Conservation (phyloP, 768 basidiomycete genomes). For the Termitomyces sp. region DNA sequence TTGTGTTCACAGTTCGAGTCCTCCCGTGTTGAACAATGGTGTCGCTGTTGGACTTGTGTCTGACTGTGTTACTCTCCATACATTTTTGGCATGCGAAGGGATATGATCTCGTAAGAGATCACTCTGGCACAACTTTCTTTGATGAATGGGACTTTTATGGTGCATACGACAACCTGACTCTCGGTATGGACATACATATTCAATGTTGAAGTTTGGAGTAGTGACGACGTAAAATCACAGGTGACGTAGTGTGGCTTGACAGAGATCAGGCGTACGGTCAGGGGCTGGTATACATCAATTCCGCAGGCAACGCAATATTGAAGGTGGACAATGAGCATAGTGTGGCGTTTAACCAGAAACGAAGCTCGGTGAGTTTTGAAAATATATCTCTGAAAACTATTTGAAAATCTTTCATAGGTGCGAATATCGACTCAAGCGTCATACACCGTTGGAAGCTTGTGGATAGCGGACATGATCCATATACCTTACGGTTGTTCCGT, state of each 20-base stretch:
- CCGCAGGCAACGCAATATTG: constrained; percentile 59
- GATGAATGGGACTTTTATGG: constrained; percentile 51
- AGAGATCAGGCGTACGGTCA: constrained; percentile 38
- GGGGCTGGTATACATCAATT: constrained; percentile 54
- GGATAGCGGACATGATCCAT: constrained; percentile 40
- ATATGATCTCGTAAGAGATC: constrained; percentile 29
- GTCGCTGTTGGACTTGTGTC: not conserved
- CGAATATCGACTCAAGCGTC: constrained; percentile 37
- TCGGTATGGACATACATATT: constrained; percentile 19
- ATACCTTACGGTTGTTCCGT: constrained; percentile 50
- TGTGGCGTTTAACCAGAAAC: constrained; percentile 42
- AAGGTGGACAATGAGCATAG: constrained; percentile 68
- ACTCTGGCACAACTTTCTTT: constrained; percentile 48
- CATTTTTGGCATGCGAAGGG: not conserved
- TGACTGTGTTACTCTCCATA: constrained; percentile 2
- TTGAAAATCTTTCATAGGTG: constrained; percentile 23
- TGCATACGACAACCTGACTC: constrained; percentile 40
- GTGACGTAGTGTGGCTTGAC: constrained; percentile 59
- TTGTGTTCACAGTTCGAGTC: not conserved
- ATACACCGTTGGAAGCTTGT: constrained; percentile 37
- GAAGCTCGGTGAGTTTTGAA: constrained; percentile 48
- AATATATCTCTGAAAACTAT: not conserved
- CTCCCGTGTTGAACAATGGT: not conserved
- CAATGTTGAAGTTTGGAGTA: not conserved
- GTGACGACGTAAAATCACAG: constrained; percentile 23